phyloP scores from a whole-genome alignment of 805 yeast species.

The Monosporozyma yasuniensis region DNA sequence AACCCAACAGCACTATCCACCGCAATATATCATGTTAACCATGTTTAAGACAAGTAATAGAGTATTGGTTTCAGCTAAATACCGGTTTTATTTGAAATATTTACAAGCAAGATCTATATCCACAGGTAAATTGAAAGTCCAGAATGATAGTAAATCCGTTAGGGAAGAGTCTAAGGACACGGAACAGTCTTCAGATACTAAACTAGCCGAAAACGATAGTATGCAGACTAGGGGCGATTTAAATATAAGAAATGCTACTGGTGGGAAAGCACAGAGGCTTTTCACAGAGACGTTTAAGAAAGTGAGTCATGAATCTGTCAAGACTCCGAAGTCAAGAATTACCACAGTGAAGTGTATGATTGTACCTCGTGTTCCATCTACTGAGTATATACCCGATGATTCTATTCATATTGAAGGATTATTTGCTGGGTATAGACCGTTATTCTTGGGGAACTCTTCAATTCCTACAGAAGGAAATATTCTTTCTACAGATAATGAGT shows the following conservation, averaged over 20 bases:
- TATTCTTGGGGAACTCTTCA: conserved; percentile 34
- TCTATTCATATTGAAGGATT: conserved; percentile 33
- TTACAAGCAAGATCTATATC: not conserved
- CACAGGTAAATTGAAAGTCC: not conserved
- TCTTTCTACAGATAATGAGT: not conserved
- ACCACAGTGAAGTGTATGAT: conserved; percentile 5
- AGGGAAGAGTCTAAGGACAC: not conserved
- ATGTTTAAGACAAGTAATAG: not conserved
- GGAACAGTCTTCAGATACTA: not conserved
- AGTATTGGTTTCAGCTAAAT: not conserved
- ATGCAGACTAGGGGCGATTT: not conserved
- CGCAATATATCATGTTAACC: too few relatives aligned
- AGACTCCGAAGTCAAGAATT: not conserved
- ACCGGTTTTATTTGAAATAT: not conserved
- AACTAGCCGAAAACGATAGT: not conserved
- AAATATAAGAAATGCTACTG: not conserved
- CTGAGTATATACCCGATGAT: conserved; percentile 20
- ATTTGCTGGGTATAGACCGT: conserved; percentile 40
- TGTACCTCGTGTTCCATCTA: conserved; percentile 25
- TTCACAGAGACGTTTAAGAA: not conserved
- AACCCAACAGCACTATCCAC: too few relatives aligned
- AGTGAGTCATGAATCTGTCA: not conserved
- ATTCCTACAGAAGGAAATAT: conserved; percentile 3
- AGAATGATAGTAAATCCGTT: not conserved
- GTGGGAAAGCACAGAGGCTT: not conserved